Evolutionary conservation across 352 stramenopile genomes (phyloP).

Genomic region (Globisporangium iwayamae): DNA sequence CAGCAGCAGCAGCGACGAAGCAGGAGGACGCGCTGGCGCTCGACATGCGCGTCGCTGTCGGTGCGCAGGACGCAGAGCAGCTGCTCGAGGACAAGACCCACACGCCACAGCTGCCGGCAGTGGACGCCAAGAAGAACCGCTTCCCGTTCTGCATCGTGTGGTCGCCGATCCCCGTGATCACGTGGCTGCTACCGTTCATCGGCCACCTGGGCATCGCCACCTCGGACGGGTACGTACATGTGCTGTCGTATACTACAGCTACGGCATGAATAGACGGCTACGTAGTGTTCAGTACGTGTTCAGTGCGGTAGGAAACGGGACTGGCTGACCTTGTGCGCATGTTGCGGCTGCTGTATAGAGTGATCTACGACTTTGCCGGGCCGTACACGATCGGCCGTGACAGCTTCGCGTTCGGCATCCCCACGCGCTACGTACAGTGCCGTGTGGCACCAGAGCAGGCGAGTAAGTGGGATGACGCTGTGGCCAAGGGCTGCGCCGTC

Average conservation of each 20-base stretch:
- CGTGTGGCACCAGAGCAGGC: constrained; percentile 37
- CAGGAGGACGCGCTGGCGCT: constrained; percentile 5
- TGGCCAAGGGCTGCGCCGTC: constrained; percentile 87
- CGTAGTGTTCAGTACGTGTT: too few species aligned
- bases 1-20: not conserved
- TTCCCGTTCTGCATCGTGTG: constrained; percentile 93
- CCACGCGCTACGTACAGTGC: constrained; percentile 89
- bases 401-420: constrained; percentile 83
- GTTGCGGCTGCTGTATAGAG: constrained; percentile 27
- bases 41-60: constrained; percentile 9
- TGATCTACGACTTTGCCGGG: constrained; percentile 96
- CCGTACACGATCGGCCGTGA: constrained; percentile 91
- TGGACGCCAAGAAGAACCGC: constrained; percentile 39
- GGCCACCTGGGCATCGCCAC: constrained; percentile 94
- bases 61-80: not conserved
- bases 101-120: not conserved
- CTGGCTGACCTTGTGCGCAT: not conserved
- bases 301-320: too few species aligned
- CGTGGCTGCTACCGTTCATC: constrained; percentile 95
- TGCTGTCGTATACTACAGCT: not conserved
- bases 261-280: too few species aligned
- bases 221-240: constrained; percentile 54
- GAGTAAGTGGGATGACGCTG: constrained; percentile 87
- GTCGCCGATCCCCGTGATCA: constrained; percentile 88
- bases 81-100: not conserved